phyloP scores from a whole-genome alignment of 2,329 filamentous ascomycete genomes.

The Phialemonium atrogriseum region DNA sequence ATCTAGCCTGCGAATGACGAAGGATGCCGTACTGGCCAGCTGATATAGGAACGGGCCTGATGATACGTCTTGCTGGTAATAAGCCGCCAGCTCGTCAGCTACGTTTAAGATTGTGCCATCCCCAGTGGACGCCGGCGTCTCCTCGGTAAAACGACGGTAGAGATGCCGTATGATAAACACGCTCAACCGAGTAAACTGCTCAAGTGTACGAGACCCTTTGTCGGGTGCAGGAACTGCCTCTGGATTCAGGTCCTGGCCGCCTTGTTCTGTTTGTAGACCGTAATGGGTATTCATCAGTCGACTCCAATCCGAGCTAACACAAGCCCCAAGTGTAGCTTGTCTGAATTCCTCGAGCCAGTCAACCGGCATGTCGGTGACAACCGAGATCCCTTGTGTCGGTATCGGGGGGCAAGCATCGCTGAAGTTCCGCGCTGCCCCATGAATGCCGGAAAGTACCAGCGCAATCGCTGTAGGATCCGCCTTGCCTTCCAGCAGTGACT shows the following conservation, averaged over 20 bases:
- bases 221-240: not conserved
- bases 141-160: constrained; percentile 30
- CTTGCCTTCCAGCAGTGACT: constrained; percentile 11
- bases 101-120: constrained; percentile 12
- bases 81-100: constrained; percentile 8
- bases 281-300: not conserved
- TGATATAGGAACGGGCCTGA: constrained; percentile 10
- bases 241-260: constrained; percentile 1
- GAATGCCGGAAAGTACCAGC: constrained; percentile 27
- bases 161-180: constrained; percentile 29
- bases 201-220: constrained; percentile 1
- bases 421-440: constrained; percentile 19
- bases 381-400: constrained; percentile 6
- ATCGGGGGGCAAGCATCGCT: constrained; percentile 31
- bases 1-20: constrained; percentile 18
- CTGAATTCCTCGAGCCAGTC: constrained; percentile 14
- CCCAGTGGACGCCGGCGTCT: constrained; percentile 3
- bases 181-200: constrained; percentile 27
- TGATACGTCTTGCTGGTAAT: not conserved
- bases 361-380: constrained; percentile 4
- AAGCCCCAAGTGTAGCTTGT: constrained; percentile 7
- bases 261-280: no score
- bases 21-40: constrained; percentile 18
- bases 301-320: not conserved
- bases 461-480: constrained; percentile 22